Conservation (phyloP, 78 protist species). For the Dictyostelium capitatum region DNA sequence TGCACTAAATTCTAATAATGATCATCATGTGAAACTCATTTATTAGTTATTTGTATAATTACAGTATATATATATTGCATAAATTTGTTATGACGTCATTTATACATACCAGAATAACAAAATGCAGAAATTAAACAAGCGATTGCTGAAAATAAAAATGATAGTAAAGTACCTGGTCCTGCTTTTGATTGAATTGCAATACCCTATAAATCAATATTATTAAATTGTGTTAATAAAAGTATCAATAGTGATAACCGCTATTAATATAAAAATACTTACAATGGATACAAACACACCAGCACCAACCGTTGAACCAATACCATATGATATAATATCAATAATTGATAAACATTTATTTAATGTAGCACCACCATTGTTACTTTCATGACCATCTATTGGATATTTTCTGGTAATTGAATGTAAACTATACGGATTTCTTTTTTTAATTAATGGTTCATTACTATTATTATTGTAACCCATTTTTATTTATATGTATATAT, state of each 20-base stretch:
- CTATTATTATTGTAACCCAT: background rate
- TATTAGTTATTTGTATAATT: too few species aligned
- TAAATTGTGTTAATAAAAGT: too few species aligned
- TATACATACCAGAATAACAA: constrained; percentile 53
- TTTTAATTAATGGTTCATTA: background rate
- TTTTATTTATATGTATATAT: background rate
- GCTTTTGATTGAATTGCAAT: constrained; percentile 67
- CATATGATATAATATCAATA: constrained; percentile 82
- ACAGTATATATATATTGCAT: too few species aligned
- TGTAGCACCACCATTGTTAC: background rate
- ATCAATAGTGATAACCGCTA: too few species aligned
- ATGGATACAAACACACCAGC: constrained; percentile 90
- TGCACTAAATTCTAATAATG: constrained; percentile 81
- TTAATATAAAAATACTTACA: too few species aligned
- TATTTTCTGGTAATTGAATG: constrained; percentile 14
- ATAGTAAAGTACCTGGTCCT: constrained; percentile 85
- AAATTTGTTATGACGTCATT: too few species aligned
- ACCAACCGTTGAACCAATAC: constrained; percentile 81
- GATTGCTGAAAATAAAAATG: constrained; percentile 72
- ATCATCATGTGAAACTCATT: too few species aligned
- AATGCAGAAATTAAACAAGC: constrained; percentile 79
- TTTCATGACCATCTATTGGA: constrained; percentile 10
- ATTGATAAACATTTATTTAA: constrained; percentile 63
- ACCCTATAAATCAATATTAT: too few species aligned
- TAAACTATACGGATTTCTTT: background rate